Base-by-base conservation (phyloP, 2,329 filamentous ascomycete genomes). In the Immersiporthe knoxdaviesiana region DNA sequence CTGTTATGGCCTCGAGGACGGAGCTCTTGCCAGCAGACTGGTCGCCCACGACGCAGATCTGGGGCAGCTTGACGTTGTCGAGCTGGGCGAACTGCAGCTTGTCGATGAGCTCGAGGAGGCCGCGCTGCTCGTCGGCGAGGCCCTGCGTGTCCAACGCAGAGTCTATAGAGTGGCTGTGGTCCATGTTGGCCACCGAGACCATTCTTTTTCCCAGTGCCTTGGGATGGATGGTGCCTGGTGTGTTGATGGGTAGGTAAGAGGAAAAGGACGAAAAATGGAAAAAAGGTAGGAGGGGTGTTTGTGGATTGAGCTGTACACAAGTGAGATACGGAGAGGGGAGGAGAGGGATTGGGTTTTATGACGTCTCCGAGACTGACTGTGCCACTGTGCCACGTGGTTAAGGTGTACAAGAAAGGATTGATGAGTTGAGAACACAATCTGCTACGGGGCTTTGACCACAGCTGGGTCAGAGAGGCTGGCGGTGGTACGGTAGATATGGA, bases 11-110 rank as follows among this genome's bases (percentile, higher is more conserved):
- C 73, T 90, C 87, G 2, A 90, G 82, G 1, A 89, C 86, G 5
- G 87, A 90, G 72, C 85, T 88, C 76, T 90, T 90, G 27, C 88
- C 88, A 7, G 87, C 85, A 1, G 87, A 89, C 76, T 90, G 87
- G 75, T 90, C 87, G 39, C 88, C 88, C 44, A 88, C 88, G 32
- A 90, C 87, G 61, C 90, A 87, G 47, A 90, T 86, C 74, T 90
- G 87, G 0, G 87, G 87, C 0, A 89, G 80, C 61, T 83, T 82
- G 71, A 78, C 76, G 74, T 77, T 77, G 71, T 78, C 76, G 50
- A 78, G 74, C 67, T 78, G 77, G 14, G 77, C 77, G 65, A 76
- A 78, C 66, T 77, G 76, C n/a, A 78, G 77, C 41, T 76, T 83
- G 32, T 84, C 82, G 78, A 82, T 82, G 47, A 86, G 83, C 72